Conservation (phyloP, 1,284 basidiomycete genomes). For the Coniophora puteana region DNA sequence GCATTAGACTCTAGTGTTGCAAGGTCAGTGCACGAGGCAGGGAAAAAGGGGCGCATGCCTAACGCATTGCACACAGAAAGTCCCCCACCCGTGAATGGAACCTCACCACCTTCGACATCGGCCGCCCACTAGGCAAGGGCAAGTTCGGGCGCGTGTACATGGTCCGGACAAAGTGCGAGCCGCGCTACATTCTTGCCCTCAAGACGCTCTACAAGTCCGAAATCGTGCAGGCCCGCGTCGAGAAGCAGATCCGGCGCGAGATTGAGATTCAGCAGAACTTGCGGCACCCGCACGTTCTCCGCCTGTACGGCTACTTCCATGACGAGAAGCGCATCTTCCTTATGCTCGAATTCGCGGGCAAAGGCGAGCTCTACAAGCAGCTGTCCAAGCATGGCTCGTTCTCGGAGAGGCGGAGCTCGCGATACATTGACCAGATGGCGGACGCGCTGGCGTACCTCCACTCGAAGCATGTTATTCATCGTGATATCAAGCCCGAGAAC, state of each 20-base stretch:
- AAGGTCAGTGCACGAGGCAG: constrained; percentile 39
- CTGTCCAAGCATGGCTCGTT: constrained; percentile 84
- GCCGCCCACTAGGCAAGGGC: constrained; percentile 94
- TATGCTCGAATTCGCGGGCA: constrained; percentile 95
- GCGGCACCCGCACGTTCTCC: constrained; percentile 92
- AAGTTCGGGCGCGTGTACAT: constrained; percentile 99
- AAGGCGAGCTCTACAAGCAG: constrained; percentile 96
- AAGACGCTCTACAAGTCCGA: constrained; percentile 98
- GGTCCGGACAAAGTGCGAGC: constrained; percentile 87
- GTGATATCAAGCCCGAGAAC: constrained; percentile 99
- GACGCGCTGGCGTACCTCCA: constrained; percentile 94
- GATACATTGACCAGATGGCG: constrained; percentile 98
- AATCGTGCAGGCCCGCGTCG: constrained; percentile 82
- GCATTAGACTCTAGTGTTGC: constrained; percentile 75
- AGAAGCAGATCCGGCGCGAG: constrained; percentile 94
- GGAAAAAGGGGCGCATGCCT: background rate
- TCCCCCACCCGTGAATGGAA: constrained; percentile 81
- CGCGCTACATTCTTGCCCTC: constrained; percentile 93
- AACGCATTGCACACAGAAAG: constrained; percentile 33
- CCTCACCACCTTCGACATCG: constrained; percentile 89
- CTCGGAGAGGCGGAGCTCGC: constrained; percentile 80
- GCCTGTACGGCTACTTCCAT: constrained; percentile 96
- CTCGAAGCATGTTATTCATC: constrained; percentile 95
- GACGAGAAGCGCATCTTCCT: constrained; percentile 98
- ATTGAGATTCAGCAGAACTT: constrained; percentile 99